These are phyloP conservation scores for Penicillium sp. DNA, from an alignment of 2,329 filamentous ascomycete genomes.

Conservation along the genomic window DNA sequence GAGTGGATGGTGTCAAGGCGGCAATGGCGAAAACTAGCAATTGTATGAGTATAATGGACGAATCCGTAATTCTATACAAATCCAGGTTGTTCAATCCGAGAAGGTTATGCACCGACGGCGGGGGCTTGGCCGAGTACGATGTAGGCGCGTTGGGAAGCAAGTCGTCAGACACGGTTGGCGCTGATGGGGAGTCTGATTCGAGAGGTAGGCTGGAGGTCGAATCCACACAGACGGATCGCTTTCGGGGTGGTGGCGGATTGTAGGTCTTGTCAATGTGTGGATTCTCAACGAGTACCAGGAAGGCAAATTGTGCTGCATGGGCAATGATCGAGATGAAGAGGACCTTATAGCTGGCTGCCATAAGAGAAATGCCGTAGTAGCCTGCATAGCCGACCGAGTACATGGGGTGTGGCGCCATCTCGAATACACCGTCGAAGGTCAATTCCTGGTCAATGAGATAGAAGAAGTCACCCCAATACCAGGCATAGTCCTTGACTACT, in stretches of 20 bases:
- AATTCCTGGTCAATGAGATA: constrained; percentile 96
- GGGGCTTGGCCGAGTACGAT: constrained; percentile 50
- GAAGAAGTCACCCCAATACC: constrained; percentile 99
- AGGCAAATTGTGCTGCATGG: constrained; percentile 90
- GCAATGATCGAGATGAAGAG: constrained; percentile 95
- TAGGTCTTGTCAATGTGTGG: constrained; percentile 98
- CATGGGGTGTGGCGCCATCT: constrained; percentile 98
- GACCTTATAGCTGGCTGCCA: constrained; percentile 97
- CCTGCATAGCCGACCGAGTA: constrained; percentile 97
- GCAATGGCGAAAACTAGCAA: constrained; percentile 73
- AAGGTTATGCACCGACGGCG: constrained; percentile 74
- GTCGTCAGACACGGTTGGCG: constrained; percentile 36
- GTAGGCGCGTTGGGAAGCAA: constrained; percentile 35
- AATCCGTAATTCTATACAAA: constrained; percentile 81
- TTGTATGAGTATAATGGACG: constrained; percentile 72
- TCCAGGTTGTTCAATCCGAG: constrained; percentile 83
- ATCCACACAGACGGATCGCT: constrained; percentile 41
- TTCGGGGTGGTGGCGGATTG: constrained; percentile 77
- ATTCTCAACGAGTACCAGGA: constrained; percentile 88
- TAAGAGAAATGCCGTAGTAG: constrained; percentile 97
- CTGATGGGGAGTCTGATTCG: constrained; percentile 32
- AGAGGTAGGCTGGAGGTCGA: constrained; percentile 27
- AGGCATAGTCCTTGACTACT: constrained; percentile 97
- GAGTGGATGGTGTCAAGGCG: constrained; percentile 72
- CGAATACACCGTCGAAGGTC: constrained; percentile 97